Evolutionary conservation across 495 filamentous ascomycete genomes (phyloP).

Genomic region (Neurospora pannonica): DNA sequence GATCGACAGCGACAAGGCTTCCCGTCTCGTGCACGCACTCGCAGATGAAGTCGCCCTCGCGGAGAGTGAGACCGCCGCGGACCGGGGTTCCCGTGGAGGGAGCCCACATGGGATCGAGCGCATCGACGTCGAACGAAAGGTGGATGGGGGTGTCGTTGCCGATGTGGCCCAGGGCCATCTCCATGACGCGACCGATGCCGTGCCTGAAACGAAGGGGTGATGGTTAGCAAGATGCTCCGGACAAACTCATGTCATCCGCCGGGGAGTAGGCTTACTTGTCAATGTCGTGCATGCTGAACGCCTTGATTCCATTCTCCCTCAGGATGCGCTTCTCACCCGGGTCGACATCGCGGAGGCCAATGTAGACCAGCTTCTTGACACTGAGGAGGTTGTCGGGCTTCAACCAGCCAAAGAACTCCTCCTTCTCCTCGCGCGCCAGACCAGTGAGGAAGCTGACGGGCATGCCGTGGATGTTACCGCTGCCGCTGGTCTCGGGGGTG

Average conservation of each 20-base stretch:
- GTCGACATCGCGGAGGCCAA: conserved; percentile 90
- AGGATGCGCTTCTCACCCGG: conserved; percentile 83
- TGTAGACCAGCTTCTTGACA: conserved; percentile 88
- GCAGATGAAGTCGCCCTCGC: conserved; percentile 96
- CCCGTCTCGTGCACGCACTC: conserved; percentile 94
- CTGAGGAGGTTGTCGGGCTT: conserved; percentile 48
- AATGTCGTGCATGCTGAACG: conserved; percentile 98
- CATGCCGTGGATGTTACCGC: conserved; percentile 98
- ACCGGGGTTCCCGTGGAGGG: conserved; percentile 95
- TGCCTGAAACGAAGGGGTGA: conserved; percentile 37
- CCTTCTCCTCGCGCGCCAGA: conserved; percentile 61
- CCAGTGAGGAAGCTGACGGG: conserved; percentile 88
- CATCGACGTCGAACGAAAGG: conserved; percentile 94
- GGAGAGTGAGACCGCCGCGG: conserved; percentile 85
- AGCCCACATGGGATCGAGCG: conserved; percentile 90
- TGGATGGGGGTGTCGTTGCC: conserved; percentile 92
- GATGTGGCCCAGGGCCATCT: conserved; percentile 93
- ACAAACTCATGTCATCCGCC: not conserved
- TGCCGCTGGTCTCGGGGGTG: conserved; percentile 77
- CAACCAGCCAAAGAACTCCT: conserved; percentile 83
- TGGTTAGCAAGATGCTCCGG: conserved; percentile 10
- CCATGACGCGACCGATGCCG: conserved; percentile 92
- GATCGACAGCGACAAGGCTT: conserved; percentile 79
- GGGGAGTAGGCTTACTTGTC: conserved; percentile 50
- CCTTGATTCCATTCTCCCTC: conserved; percentile 79